Conservation (phyloP, 2,329 filamentous ascomycete genomes). For the Apiospora rasikravindrae region DNA sequence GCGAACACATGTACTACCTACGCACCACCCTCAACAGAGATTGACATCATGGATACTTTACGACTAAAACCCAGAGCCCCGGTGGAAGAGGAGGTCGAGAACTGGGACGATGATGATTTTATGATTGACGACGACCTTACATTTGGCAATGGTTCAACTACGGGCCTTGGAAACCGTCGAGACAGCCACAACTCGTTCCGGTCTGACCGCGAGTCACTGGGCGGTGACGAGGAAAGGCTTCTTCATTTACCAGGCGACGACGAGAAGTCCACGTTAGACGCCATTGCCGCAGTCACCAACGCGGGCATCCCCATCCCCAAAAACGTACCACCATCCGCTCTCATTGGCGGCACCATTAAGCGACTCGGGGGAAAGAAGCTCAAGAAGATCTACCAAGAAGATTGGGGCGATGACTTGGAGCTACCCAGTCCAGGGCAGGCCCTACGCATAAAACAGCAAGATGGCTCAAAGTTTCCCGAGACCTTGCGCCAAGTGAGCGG, state of each 20-base stretch:
- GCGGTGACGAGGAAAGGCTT: conserved; percentile 86
- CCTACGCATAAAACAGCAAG: conserved; percentile 69
- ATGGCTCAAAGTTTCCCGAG: conserved; percentile 68
- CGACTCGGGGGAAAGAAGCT: conserved; percentile 78
- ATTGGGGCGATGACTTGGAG: conserved; percentile 82
- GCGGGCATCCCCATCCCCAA: conserved; percentile 90
- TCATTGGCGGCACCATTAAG: conserved; percentile 93
- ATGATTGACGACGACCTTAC: conserved; percentile 71
- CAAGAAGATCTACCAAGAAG: conserved; percentile 75
- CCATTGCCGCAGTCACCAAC: conserved; percentile 84
- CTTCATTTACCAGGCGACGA: conserved; percentile 85
- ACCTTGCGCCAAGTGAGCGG: conserved; percentile 71
- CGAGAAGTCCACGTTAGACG: conserved; percentile 80
- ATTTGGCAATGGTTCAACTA: conserved; percentile 58
- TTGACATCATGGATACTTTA: conserved; percentile 56
- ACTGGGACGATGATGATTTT: conserved; percentile 81
- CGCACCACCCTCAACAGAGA: background rate
- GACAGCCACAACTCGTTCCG: conserved; percentile 84
- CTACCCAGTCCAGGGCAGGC: conserved; percentile 63
- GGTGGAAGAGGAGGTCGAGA: conserved; percentile 69
- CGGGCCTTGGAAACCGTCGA: conserved; percentile 60
- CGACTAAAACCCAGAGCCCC: conserved; percentile 59
- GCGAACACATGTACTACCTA: conserved; percentile 10
- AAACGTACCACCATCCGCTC: conserved; percentile 85
- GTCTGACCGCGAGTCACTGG: conserved; percentile 78